A percentile compares a stretch with the other conserved stretches of the same genome.
Conservation (phyloP, 768 basidiomycete genomes). For the Tulasnella sp. region DNA sequence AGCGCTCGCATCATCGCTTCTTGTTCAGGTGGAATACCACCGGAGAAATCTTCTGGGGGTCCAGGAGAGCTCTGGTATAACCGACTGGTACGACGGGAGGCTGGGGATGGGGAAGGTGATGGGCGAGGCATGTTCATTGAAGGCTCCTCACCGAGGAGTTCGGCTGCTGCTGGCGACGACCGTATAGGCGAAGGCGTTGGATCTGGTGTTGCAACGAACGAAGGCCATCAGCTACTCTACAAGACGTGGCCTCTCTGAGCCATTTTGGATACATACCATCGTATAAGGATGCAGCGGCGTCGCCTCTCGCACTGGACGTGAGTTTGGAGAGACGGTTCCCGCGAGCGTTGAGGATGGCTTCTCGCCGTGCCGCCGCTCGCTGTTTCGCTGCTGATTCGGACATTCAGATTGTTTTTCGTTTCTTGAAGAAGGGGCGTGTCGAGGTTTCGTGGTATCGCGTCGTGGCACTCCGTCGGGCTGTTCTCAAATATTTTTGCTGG, state of each 20-base stretch:
- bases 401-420: background rate
- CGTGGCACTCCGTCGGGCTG: too few species aligned
- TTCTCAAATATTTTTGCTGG: too few species aligned
- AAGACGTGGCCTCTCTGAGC: too few species aligned
- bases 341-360: conserved; percentile 73
- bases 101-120: conserved; percentile 39
- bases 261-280: conserved; percentile 49
- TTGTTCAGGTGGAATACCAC: conserved; percentile 62
- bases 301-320: conserved; percentile 72
- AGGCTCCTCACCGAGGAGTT: conserved; percentile 44
- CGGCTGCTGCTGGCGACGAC: conserved; percentile 39
- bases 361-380: conserved; percentile 75
- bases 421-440: background rate
- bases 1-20: conserved; percentile 69
- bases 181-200: conserved; percentile 49
- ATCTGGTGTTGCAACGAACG: conserved; percentile 40
- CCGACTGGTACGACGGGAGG: conserved; percentile 35
- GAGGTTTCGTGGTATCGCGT: too few species aligned
- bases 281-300: conserved; percentile 61
- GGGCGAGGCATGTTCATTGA: conserved; percentile 41
- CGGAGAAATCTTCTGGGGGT: conserved; percentile 39
- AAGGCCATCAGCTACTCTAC: background rate
- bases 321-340: conserved; percentile 77
- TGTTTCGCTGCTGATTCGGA: conserved; percentile 43
- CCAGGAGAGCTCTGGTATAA: conserved; percentile 16